These are phyloP conservation scores for Ophiostoma fasciatum DNA, from an alignment of 2,329 filamentous ascomycete species.

Conservation along the genomic window DNA sequence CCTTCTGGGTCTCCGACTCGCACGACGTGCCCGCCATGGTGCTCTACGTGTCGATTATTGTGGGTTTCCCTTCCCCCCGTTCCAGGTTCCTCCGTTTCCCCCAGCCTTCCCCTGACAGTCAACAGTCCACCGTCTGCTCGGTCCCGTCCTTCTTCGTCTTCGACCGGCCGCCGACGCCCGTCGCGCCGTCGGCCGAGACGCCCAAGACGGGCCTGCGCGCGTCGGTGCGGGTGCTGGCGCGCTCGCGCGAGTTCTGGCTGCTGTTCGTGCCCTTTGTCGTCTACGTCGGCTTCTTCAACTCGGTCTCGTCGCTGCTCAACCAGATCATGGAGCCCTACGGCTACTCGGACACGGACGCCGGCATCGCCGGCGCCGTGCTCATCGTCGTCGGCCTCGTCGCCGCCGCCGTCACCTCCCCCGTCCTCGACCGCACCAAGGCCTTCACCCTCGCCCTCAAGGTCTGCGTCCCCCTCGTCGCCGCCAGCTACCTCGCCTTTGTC, in stretches of 20 bases:
- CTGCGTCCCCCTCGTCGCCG: constrained; percentile 57
- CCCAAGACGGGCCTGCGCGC: constrained; percentile 36
- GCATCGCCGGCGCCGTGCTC: constrained; percentile 76
- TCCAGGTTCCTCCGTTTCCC: not conserved
- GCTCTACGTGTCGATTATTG: constrained; percentile 70
- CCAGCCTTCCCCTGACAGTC: constrained; percentile 1
- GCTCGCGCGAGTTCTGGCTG: constrained; percentile 62
- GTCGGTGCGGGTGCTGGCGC: constrained; percentile 38
- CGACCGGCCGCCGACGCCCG: constrained; percentile 59
- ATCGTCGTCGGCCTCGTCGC: constrained; percentile 76
- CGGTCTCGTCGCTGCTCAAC: constrained; percentile 72
- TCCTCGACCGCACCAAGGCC: constrained; percentile 72
- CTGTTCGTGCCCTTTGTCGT: constrained; percentile 66
- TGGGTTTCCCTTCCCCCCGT: constrained; percentile 27
- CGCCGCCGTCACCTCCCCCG: constrained; percentile 61
- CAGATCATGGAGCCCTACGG: constrained; percentile 81
- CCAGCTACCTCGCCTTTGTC: constrained; percentile 62
- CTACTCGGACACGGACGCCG: constrained; percentile 70
- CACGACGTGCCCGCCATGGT: constrained; percentile 65
- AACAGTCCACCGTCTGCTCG: constrained; percentile 45
- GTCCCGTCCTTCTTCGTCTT: constrained; percentile 76
- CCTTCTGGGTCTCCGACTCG: constrained; percentile 52
- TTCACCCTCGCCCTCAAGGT: constrained; percentile 61
- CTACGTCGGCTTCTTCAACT: constrained; percentile 91
- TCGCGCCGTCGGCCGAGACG: constrained; percentile 49